phyloP scores from a whole-genome alignment of 164 flowering plant genomes.

The Nymphaea colorata region DNA sequence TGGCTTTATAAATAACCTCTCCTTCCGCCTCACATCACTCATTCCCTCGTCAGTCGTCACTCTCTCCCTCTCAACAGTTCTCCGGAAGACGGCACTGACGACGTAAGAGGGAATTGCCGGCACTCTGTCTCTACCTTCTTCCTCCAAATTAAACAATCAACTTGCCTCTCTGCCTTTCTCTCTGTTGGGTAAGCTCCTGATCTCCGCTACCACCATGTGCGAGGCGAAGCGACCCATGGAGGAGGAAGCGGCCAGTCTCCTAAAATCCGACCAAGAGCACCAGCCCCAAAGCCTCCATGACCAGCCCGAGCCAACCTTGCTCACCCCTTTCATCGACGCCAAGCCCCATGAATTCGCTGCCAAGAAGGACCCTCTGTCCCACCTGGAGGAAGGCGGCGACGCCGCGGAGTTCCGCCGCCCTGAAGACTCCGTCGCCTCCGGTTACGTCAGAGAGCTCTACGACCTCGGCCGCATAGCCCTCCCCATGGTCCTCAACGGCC shows the following conservation, averaged over 20 bases:
- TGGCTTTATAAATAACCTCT: too few relatives aligned
- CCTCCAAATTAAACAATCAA: too few relatives aligned
- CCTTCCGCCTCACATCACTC: too few relatives aligned
- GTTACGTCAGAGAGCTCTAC: not conserved
- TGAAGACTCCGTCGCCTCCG: not conserved
- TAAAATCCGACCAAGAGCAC: not conserved
- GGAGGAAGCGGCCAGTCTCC: not conserved
- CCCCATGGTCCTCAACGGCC: slow-evolving; percentile 62
- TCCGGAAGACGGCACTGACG: too few relatives aligned
- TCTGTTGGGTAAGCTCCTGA: too few relatives aligned
- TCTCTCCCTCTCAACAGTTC: too few relatives aligned
- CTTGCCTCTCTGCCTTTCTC: too few relatives aligned
- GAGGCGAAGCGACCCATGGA: not conserved
- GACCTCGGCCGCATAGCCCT: slow-evolving; percentile 14
- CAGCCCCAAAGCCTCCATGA: not conserved
- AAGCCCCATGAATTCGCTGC: not conserved
- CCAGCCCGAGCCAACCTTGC: not conserved
- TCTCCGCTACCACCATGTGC: not conserved
- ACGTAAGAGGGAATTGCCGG: too few relatives aligned
- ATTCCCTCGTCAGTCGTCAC: too few relatives aligned
- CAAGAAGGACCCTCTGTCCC: not conserved
- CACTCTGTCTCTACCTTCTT: too few relatives aligned
- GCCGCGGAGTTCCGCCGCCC: not conserved
- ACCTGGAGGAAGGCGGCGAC: not conserved
- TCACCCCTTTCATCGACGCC: not conserved